Evolutionary conservation across 2,329 filamentous ascomycete genomes (phyloP).

Genomic region (Ambrosiella beaveri): DNA sequence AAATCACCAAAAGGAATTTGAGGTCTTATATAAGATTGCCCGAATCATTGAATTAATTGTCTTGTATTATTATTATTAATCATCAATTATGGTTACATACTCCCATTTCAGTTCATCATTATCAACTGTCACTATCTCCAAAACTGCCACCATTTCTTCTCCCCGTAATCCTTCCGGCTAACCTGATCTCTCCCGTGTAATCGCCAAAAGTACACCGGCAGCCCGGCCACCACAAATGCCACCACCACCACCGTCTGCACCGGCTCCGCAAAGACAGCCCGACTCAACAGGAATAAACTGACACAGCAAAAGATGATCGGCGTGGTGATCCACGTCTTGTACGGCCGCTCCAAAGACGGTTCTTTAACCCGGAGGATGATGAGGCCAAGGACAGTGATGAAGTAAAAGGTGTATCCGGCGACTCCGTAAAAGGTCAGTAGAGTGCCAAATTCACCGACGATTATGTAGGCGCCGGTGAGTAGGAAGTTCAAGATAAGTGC

Average conservation of each 20-base stretch:
- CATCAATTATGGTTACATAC: no score
- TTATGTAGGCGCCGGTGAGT: slow-evolving; percentile 60
- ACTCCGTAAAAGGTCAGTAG: slow-evolving; percentile 95
- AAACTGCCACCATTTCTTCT: slow-evolving; percentile 38
- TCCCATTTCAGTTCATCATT: background rate
- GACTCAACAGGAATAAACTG: slow-evolving; percentile 73
- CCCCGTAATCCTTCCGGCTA: slow-evolving; percentile 23
- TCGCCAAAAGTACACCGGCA: slow-evolving; percentile 80
- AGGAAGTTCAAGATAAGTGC: slow-evolving; percentile 68
- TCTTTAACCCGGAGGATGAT: slow-evolving; percentile 81
- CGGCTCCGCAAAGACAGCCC: slow-evolving; percentile 81
- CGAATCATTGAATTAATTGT: no score
- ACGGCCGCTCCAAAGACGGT: slow-evolving; percentile 74
- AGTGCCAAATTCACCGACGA: slow-evolving; percentile 78
- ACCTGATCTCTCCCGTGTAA: slow-evolving; percentile 47
- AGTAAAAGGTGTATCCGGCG: slow-evolving; percentile 94
- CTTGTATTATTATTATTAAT: no score
- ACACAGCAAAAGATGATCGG: slow-evolving; percentile 98
- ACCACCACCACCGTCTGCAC: slow-evolving; percentile 78
- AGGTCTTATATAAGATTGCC: no score
- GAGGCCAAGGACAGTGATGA: slow-evolving; percentile 79
- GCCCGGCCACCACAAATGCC: slow-evolving; percentile 63
- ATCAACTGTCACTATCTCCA: slow-evolving; percentile 26
- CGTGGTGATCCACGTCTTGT: slow-evolving; percentile 91
- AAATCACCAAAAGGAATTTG: no score